phyloP scores from a whole-genome alignment of 495 filamentous ascomycete species.

The Penicillium canariense region DNA sequence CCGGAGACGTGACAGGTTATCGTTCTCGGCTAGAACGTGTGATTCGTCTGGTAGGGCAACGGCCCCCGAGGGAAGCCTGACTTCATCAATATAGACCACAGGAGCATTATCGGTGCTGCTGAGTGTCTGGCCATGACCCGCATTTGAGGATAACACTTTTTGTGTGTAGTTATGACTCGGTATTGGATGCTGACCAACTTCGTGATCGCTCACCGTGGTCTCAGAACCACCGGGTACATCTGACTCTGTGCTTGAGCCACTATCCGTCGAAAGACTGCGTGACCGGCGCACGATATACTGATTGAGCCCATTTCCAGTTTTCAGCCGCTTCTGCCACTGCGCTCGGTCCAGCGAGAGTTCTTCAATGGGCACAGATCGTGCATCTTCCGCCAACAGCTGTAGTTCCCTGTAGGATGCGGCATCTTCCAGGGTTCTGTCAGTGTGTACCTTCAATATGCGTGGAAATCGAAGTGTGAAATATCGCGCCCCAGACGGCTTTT shows the following conservation, averaged over 20 bases:
- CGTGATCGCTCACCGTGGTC: not conserved
- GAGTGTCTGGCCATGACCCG: not conserved
- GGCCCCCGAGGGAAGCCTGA: not conserved
- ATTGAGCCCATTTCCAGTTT: conserved; percentile 38
- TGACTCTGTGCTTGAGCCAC: conserved; percentile 11
- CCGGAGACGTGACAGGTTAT: conserved; percentile 26
- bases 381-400: conserved; percentile 50
- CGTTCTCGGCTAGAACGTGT: conserved; percentile 24
- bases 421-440: conserved; percentile 56
- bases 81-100: conserved; percentile 27
- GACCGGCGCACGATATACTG: conserved; percentile 31
- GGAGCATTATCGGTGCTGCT: not conserved
- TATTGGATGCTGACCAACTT: not conserved
- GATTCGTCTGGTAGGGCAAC: not conserved
- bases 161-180: not conserved
- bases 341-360: conserved; percentile 51
- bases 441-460: conserved; percentile 59
- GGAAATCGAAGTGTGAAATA: conserved; percentile 65
- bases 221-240: not conserved
- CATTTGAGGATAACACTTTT: not conserved
- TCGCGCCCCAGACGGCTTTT: conserved; percentile 54
- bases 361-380: conserved; percentile 37
- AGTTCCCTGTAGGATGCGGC: conserved; percentile 55
- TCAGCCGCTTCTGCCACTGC: conserved; percentile 54
- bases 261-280: conserved; percentile 20